Evolutionary conservation across 441 rosid species (phyloP).

Genomic region (Erodium trifolium): DNA sequence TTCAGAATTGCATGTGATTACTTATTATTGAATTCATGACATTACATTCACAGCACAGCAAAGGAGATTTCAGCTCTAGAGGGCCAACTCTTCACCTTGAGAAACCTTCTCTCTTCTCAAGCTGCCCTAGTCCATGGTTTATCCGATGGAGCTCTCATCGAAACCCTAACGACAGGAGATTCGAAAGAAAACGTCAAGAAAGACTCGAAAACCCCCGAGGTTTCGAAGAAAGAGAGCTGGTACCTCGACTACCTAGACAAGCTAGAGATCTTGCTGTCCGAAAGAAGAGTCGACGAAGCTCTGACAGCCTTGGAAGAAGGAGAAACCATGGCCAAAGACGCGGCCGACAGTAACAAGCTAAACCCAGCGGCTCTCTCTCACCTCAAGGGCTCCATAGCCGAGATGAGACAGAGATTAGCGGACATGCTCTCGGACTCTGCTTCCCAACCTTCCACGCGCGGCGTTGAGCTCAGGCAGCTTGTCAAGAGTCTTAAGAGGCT

Average conservation of each 20-base stretch:
- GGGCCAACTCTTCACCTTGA: constrained; percentile 86
- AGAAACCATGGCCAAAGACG: constrained; percentile 52
- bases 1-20: too few species aligned
- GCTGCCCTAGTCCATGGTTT: constrained; percentile 84
- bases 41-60: constrained; percentile 56
- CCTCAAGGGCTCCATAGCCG: constrained; percentile 50
- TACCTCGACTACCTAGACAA: constrained; percentile 69
- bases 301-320: constrained; percentile 82
- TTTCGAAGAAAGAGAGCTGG: constrained; percentile 81
- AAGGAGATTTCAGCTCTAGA: constrained; percentile 98
- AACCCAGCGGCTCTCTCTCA: constrained; percentile 40
- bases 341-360: constrained; percentile 43
- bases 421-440: constrained; percentile 96
- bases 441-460: constrained; percentile 87
- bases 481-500: constrained; percentile 87
- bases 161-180: constrained; percentile 40
- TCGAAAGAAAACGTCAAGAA: constrained; percentile 31
- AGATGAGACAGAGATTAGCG: constrained; percentile 74
- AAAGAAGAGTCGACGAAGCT: constrained; percentile 94
- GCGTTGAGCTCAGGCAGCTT: constrained; percentile 81
- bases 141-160: constrained; percentile 79
- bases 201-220: constrained; percentile 42
- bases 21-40: too few species aligned
- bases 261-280: constrained; percentile 89
- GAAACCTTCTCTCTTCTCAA: constrained; percentile 88